Base-by-base conservation (phyloP, 2,329 filamentous ascomycete species). In the Colletotrichum sp. region DNA sequence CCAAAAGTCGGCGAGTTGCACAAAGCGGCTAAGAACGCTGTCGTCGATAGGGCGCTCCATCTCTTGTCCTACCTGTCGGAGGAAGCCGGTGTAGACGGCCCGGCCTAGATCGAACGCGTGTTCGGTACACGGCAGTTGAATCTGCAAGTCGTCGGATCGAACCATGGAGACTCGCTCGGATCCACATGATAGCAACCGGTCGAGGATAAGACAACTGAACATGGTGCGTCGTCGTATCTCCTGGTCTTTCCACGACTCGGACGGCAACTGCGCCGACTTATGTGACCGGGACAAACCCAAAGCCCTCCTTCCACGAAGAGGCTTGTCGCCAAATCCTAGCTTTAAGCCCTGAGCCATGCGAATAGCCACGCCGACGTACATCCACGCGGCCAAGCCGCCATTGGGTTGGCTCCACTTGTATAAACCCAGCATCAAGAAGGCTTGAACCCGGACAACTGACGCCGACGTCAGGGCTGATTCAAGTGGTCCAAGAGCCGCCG, bases 201-300 rank as follows among this genome's bases (percentile, higher is more conserved):
- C 94, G 78, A 95, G 87, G 67, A 95, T 92, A 74, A 94, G 92
- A 80, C 93, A 94, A 79, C 93, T 94, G 86, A 93, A 95, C 86
- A 95, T 94, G 1, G 93, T 94, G 8, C 94, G 90, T 30, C 94
- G 88, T 75, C 89, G 87, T 15, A 93, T 89, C 82, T 95, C 94
- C 73, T 91, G 80, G 69, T 79, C 77, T 77, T 58, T 88, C 82
- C 43, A 82, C 78, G 61, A 81, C 73, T 57, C 80, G 12, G 66
- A 58, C 3, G 63, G 55, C n/a, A 66, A 15, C 12, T 57, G 58
- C 21, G 64, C 26, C 77, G 67, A 24, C 78, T 65, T 69, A 55
- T 77, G 75, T 78, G 21, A 74, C 71, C 38, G 79, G 15, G 32
- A 26, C 16, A 55, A 28, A 5, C 48, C 48, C 6, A 30, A 30